Evolutionary conservation across 768 basidiomycete species (phyloP), one percentile per base, ranked within the genome.

Genomic region (Chalciporus pseudorubinellus): DNA sequence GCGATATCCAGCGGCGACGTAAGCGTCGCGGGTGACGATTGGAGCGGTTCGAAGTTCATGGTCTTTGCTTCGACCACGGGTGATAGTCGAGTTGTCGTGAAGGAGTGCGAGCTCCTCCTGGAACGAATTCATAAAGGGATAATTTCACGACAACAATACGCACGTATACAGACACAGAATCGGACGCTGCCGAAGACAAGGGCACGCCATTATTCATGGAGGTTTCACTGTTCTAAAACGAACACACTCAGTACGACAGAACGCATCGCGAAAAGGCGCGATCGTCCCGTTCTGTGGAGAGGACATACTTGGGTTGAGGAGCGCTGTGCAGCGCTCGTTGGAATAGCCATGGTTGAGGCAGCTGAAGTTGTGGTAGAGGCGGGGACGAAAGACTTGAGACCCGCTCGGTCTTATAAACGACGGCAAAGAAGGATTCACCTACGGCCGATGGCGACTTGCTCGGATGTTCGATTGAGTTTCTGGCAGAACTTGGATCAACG

Each of bases 1-100:
- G 13, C 46, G 56, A 43, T 69, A 69, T n/a, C 65, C 65, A 4
- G 71, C 67, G 0, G 61, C 53, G 13, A 72, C 57, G 38, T 73
- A 73, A 0, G 80, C 82, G n/a, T 77, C 78, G 13, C 77, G 72
- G 2, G 77, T 80, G 10, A 82, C 64, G 18, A 83, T 58, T 0
- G 82, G 82, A 0, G 82, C 78, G 0, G 81, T 82, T 12, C 56
- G 53, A 3, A 70, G 51, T 3, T 70, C 68, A 2, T 70, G 69
- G 7, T 70, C 70, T 16, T 55, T 65, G 20, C 65, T 69, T 3
- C 66, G 57, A 3, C 61, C 63, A 6, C 59, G 55, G 3, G 46
- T 10, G 29, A 61, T 61, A 24, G 44, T 53, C 3, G 50, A 11
- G 11, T 39, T 42, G 21, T 71, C 65, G 16, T 69, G 66, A 13